Conservation (phyloP, 352 stramenopile species). For the Pythium dissimile region DNA sequence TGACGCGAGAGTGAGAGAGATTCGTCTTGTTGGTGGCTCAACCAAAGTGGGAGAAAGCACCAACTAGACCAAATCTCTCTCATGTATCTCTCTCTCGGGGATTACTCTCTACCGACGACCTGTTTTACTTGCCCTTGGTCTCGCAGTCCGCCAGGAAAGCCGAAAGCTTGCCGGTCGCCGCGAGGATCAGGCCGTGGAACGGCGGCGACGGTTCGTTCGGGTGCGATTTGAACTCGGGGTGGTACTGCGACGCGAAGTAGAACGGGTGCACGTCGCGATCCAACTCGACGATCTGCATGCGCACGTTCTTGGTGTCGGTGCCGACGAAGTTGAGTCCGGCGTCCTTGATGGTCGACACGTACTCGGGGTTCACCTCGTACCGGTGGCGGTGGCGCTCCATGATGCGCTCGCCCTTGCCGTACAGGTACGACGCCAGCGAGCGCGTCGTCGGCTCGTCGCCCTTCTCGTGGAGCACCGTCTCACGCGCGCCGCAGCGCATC, state of each 20-base stretch:
- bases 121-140: slow-evolving; percentile 28
- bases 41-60: slow-evolving; percentile 13
- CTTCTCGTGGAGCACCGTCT: slow-evolving; percentile 92
- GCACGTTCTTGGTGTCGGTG: slow-evolving; percentile 94
- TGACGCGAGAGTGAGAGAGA: slow-evolving; percentile 24
- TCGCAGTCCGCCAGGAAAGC: slow-evolving; percentile 56
- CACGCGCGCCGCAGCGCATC: slow-evolving; percentile 97
- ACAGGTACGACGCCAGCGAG: slow-evolving; percentile 90
- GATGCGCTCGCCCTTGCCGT: slow-evolving; percentile 86
- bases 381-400: slow-evolving; percentile 97
- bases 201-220: slow-evolving; percentile 95
- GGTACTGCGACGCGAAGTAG: slow-evolving; percentile 99
- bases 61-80: slow-evolving; percentile 20
- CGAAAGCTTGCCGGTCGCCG: slow-evolving; percentile 75
- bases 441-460: slow-evolving; percentile 68
- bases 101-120: slow-evolving; percentile 1
- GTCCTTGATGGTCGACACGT: slow-evolving; percentile 87
- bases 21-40: slow-evolving; percentile 23
- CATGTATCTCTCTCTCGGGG: slow-evolving; percentile 12
- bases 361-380: slow-evolving; percentile 99
- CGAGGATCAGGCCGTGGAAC: slow-evolving; percentile 96
- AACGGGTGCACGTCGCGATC: slow-evolving; percentile 95
- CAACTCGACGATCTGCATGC: slow-evolving; percentile 99
- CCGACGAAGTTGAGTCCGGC: slow-evolving; percentile 97
- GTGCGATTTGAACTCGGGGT: slow-evolving; percentile 98